phyloP scores from a whole-genome alignment of 768 basidiomycete species.

The Lactifluus pinguis region DNA sequence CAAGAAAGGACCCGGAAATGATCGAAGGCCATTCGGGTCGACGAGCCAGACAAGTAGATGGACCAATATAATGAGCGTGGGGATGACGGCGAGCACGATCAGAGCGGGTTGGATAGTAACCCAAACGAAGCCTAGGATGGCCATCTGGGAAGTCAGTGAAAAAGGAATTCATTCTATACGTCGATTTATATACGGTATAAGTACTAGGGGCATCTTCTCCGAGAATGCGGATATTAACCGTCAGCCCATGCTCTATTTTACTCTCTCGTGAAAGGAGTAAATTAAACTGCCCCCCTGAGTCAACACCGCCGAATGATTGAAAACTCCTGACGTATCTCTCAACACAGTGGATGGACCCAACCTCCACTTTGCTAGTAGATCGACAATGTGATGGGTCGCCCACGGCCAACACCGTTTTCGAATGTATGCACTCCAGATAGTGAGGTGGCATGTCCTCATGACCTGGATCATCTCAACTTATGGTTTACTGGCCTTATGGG shows the following conservation, averaged over 20 bases:
- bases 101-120: background rate
- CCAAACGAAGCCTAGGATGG: too few relatives aligned
- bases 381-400: constrained; percentile 46
- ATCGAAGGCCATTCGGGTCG: constrained; percentile 26
- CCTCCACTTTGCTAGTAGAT: constrained; percentile 54
- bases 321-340: too few relatives aligned
- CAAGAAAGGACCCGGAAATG: constrained; percentile 32
- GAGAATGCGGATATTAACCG: too few relatives aligned
- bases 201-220: too few relatives aligned
- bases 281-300: background rate
- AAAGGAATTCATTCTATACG: too few relatives aligned
- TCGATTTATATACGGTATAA: too few relatives aligned
- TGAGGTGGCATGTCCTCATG: constrained; percentile 31
- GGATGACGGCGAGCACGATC: constrained; percentile 5
- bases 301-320: background rate
- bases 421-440: constrained; percentile 41
- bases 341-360: constrained; percentile 30
- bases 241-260: too few relatives aligned
- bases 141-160: too few relatives aligned
- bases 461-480: background rate
- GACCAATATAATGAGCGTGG: constrained; percentile 21
- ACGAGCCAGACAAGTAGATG: constrained; percentile 29
- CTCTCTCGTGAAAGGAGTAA: too few relatives aligned
- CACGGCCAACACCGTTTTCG: constrained; percentile 34
- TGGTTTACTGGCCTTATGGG: constrained; percentile 44